These are phyloP conservation scores for Fusarium marasasianum DNA, from an alignment of 2,329 filamentous ascomycete genomes.

Conservation along the genomic window DNA sequence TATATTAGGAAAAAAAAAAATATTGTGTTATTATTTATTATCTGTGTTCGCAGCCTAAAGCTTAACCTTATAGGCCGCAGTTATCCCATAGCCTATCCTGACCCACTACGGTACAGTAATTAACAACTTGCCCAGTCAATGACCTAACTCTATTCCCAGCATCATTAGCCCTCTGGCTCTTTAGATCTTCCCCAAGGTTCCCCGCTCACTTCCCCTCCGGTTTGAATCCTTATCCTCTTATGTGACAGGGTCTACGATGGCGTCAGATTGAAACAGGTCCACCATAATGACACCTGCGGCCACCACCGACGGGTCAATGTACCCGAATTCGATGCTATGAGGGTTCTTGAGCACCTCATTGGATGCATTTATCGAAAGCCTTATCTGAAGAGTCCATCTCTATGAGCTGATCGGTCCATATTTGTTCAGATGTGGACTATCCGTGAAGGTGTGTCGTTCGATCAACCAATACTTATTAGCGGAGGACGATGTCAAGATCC, in stretches of 20 bases:
- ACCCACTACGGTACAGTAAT: not conserved
- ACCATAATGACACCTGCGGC: slow-evolving; percentile 22
- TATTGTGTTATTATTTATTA: too few relatives aligned
- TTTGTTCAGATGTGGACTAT: not conserved
- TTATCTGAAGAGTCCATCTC: not conserved
- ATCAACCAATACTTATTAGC: not conserved
- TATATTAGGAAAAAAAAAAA: too few relatives aligned
- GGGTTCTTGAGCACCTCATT: not conserved
- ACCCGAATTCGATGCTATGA: not conserved
- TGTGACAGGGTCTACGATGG: slow-evolving; percentile 27
- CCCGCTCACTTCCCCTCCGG: slow-evolving; percentile 18
- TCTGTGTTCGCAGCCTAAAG: too few relatives aligned
- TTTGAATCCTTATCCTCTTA: not conserved
- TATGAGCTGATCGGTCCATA: not conserved
- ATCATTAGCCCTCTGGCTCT: not conserved
- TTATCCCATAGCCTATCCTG: not conserved
- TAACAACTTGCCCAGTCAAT: not conserved
- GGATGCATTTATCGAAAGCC: slow-evolving; percentile 5
- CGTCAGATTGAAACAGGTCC: slow-evolving; percentile 30
- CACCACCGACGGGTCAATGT: slow-evolving; percentile 23
- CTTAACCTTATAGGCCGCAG: too few relatives aligned
- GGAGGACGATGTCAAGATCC: not conserved
- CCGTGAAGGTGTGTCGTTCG: not conserved
- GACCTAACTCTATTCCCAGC: not conserved
- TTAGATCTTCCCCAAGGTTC: not conserved